phyloP scores from a whole-genome alignment of 345 rosid genomes.

The Microthlaspi erraticum region DNA sequence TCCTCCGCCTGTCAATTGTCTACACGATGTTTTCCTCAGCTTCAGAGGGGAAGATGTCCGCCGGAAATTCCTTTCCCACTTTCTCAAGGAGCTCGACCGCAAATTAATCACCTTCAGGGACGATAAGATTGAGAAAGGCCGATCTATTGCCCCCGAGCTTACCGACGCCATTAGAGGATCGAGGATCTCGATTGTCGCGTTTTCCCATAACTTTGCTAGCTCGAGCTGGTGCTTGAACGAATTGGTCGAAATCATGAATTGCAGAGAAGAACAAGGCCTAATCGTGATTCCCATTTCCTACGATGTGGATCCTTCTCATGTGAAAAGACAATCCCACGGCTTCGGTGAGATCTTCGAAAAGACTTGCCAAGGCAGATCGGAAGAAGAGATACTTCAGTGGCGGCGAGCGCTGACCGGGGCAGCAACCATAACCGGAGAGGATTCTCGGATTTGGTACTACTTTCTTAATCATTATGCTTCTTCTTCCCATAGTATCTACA shows the following conservation, averaged over 20 bases:
- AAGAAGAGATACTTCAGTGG: conserved; percentile 10
- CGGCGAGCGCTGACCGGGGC: background rate
- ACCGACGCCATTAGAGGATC: conserved; percentile 2
- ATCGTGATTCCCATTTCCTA: conserved; percentile 20
- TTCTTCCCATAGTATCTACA: too few relatives aligned
- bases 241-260: conserved; percentile 1
- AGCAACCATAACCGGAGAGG: conserved; percentile 17
- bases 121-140: background rate
- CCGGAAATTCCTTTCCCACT: conserved; percentile 9
- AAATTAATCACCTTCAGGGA: conserved; percentile 18
- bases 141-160: background rate
- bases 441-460: conserved; percentile 17
- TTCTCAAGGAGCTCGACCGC: conserved; percentile 20
- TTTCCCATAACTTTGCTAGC: background rate
- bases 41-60: conserved; percentile 16
- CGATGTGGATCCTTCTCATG: conserved; percentile 19
- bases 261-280: background rate
- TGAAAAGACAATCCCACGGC: background rate
- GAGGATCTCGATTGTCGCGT: conserved; percentile 2
- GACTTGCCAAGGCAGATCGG: conserved; percentile 1
- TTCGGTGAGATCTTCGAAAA: background rate
- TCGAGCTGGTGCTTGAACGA: conserved; percentile 24
- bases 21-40: conserved; percentile 24
- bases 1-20: background rate
- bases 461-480: too few relatives aligned